phyloP scores from a whole-genome alignment of 257 asterid genomes.

The Plectranthus barbatus region DNA sequence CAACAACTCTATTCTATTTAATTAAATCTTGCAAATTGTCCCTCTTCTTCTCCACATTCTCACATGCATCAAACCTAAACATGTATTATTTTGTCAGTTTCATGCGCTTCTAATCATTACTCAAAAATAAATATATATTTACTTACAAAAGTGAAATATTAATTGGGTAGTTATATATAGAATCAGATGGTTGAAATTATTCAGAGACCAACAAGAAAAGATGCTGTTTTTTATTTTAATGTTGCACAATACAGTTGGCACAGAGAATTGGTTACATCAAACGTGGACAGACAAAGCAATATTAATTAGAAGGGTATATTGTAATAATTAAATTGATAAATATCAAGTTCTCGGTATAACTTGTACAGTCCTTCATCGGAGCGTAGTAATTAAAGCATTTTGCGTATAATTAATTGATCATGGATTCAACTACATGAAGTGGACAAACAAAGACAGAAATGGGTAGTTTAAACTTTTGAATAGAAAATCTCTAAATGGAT shows the following conservation, averaged over 20 bases:
- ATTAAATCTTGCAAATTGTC: constrained; percentile 29
- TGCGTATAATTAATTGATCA: no score
- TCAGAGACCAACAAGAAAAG: constrained; percentile 40
- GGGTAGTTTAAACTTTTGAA: no score
- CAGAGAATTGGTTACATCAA: constrained; percentile 45
- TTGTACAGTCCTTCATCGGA: no score
- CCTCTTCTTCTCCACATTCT: constrained; percentile 43
- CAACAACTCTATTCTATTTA: not conserved
- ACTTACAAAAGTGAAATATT: constrained; percentile 6
- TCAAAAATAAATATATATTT: constrained; percentile 13
- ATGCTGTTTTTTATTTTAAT: constrained; percentile 28
- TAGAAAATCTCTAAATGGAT: no score
- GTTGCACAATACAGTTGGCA: constrained; percentile 45
- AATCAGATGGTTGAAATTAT: constrained; percentile 25
- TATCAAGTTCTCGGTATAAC: no score
- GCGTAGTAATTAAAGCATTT: no score
- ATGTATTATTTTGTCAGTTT: constrained; percentile 36
- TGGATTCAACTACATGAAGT: no score
- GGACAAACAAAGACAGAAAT: no score
- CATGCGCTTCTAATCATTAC: constrained; percentile 52
- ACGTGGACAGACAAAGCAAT: constrained; percentile 46
- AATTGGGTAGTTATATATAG: constrained; percentile 23
- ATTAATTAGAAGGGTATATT: constrained; percentile 29
- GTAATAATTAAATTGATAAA: not conserved
- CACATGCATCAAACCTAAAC: constrained; percentile 57